Base-by-base conservation (phyloP, 371 early-diverging fungal species). In the Mucor velutinosus region DNA sequence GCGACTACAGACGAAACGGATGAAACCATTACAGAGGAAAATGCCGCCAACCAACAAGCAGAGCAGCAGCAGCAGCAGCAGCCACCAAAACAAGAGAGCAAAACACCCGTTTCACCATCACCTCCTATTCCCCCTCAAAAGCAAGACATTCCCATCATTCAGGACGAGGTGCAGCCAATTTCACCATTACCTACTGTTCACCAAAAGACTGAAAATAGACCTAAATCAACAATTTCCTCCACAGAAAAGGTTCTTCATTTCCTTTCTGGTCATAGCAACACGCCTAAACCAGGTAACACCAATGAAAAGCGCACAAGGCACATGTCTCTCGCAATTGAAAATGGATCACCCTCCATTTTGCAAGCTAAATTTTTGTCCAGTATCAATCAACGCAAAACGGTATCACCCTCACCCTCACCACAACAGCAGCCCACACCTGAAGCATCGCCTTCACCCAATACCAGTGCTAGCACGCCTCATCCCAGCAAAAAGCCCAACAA, bases 311-410 rank as follows among this genome's bases (percentile, higher is more conserved):
- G 73, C 39, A 69, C 73, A 35, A 61, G 64, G 29, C 73, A 73
- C 66, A 73, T 73, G 73, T 73, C 73, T 30, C 47, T 73, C 11
- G 66, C 59, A 7, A 12, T 47, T 32, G 25, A 51, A 10, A 43
- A 41, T 30, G 35, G 41, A 19, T 25, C 55, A 15, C 51, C 58
- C 21, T 82, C 83, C 3, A 82, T 82, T 49, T 47, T 82, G 19
- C 83, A 82, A 51, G 74, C 77, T 35, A 82, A 82, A 37, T 82
- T 82, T 49, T 64, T 80, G 11, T 80, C 80, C 0, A 82, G 83
- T 59, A 65, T 78, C 33, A 51, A 19, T 12, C 70, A 73, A 17
- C 73, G 57, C 47, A 65, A 64, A 60, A 63, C 33, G 49, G 58
- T 33, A 21, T 51, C 33, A 51, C 8, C 47, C 3, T 49, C 51